Evolutionary conservation across 345 rosid genomes (phyloP), one percentile per base, ranked within the genome.

Genomic region (Odontarrhena argentea): DNA sequence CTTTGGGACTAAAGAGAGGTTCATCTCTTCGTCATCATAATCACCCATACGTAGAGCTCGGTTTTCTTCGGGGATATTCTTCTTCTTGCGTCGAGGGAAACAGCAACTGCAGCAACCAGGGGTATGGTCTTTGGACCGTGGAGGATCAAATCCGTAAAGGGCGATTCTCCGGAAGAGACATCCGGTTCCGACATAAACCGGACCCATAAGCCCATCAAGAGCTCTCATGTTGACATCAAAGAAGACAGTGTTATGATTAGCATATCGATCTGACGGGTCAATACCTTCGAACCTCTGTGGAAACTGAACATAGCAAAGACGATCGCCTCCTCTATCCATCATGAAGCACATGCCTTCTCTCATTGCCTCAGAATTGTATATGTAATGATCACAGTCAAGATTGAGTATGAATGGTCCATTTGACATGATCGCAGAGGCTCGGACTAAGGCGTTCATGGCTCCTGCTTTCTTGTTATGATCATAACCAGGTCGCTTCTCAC

Each of bases 401-500:
- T 93, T 93, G 70, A 93, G 89, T 64, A 91, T 93, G 77, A 93
- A 93, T 3, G 98, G 89, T 51, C 98, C 98, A 68, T 93, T 93
- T 9, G 97, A 93, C 98, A 91, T 93, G 71, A 93, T 74, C 18
- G 98, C 98, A 36, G 98, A 93, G 59, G 98, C 98, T 65, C 98
- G 85, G 71, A 93, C 98, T 25, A 93, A 79, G 3, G 97, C 98
- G 76, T 93, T 93, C 98, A 93, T 93, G 68, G 98, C 98, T 64
- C 98, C 98, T 6, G 98, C 97, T 78, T 93, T 93, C 83, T 93
- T 93, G 84, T 93, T 93, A 79, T 93, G 98, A 70, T 93, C 98
- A 68, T 93, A 93, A 54, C 97, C 98, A 1, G 98, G 94, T 4
- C 98, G 98, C 76, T 93, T 93, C 84, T 93, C 98, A 42, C 98